These are phyloP conservation scores for Entomortierella chlamydospora DNA, from an alignment of 192 early-diverging fungal genomes.

Conservation along the genomic window DNA sequence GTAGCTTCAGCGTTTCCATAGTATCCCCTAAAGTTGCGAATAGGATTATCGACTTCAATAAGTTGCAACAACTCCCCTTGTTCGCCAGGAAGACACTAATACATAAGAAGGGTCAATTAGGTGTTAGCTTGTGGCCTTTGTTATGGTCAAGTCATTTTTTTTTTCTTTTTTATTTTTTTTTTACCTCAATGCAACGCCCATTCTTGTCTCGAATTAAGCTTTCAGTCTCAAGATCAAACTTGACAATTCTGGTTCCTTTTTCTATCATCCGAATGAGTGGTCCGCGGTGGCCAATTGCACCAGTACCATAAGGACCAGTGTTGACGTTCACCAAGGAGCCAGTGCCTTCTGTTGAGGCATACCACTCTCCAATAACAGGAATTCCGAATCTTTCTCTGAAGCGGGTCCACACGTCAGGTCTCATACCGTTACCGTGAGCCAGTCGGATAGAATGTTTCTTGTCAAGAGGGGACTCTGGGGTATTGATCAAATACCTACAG, in stretches of 20 bases:
- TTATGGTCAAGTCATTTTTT: no score
- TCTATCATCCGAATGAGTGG: conserved; percentile 36
- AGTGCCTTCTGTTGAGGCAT: conserved; percentile 75
- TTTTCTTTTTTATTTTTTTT: no score
- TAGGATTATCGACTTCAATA: conserved; percentile 23
- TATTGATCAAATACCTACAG: conserved; percentile 70
- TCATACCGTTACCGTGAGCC: conserved; percentile 76
- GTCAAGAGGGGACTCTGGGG: conserved; percentile 63
- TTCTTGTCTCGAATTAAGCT: conserved; percentile 61
- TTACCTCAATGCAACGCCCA: conserved; percentile 64
- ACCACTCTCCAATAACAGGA: conserved; percentile 70
- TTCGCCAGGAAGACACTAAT: conserved; percentile 48
- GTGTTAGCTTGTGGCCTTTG: neutral
- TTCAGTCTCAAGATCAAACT: conserved; percentile 68
- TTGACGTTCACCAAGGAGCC: conserved; percentile 59
- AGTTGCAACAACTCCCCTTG: conserved; percentile 70
- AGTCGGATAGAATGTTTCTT: conserved; percentile 65
- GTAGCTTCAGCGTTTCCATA: conserved; percentile 62
- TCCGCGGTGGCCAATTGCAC: conserved; percentile 70
- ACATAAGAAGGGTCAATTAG: neutral
- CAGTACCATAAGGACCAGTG: conserved; percentile 61
- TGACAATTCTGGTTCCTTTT: conserved; percentile 53
- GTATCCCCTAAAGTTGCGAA: conserved; percentile 54
- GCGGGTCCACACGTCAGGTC: conserved; percentile 75
- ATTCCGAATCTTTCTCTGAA: conserved; percentile 74